A percentile compares a stretch with the other conserved stretches of the same genome.
Evolutionary conservation across 2,329 filamentous ascomycete species (phyloP).

Genomic region (Colletotrichum ledebouriae): DNA sequence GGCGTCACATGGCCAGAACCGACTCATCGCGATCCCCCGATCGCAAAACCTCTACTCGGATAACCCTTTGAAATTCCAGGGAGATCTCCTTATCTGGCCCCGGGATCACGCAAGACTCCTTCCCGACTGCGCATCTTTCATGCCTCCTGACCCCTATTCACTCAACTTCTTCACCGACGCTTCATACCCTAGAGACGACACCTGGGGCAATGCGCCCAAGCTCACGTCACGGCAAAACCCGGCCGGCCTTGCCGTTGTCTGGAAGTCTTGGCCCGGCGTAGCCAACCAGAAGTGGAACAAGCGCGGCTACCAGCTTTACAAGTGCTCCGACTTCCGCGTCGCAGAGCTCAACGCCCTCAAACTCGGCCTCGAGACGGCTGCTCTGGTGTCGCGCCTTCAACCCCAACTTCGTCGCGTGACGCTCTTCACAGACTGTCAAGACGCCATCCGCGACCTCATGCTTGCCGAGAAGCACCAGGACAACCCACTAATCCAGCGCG

Average conservation of each 20-base stretch:
- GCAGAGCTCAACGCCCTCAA: slow-evolving; percentile 24
- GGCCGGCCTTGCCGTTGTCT: slow-evolving; percentile 24
- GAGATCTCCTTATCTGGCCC: too few species aligned
- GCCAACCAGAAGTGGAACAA: neutral
- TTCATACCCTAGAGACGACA: neutral
- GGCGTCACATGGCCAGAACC: too few species aligned
- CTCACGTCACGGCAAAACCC: neutral
- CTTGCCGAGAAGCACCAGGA: neutral
- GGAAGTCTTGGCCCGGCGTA: slow-evolving; percentile 11
- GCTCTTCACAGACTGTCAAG: slow-evolving; percentile 30
- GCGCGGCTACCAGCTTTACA: slow-evolving; percentile 11
- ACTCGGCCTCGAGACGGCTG: slow-evolving; percentile 18
- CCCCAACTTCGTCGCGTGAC: slow-evolving; percentile 11
- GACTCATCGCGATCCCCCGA: too few species aligned
- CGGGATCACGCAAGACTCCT: too few species aligned
- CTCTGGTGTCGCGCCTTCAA: slow-evolving; percentile 4
- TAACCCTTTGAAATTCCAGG: too few species aligned
- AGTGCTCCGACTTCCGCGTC: neutral
- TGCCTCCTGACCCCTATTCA: neutral
- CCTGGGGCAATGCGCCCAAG: neutral
- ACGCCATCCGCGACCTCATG: slow-evolving; percentile 4
- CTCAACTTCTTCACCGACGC: slow-evolving; percentile 30
- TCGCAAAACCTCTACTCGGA: too few species aligned
- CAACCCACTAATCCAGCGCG: slow-evolving; percentile 23
- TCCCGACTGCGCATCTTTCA: too few species aligned